phyloP scores from a whole-genome alignment of 1,284 basidiomycete genomes.

The Ustilago crameri region DNA sequence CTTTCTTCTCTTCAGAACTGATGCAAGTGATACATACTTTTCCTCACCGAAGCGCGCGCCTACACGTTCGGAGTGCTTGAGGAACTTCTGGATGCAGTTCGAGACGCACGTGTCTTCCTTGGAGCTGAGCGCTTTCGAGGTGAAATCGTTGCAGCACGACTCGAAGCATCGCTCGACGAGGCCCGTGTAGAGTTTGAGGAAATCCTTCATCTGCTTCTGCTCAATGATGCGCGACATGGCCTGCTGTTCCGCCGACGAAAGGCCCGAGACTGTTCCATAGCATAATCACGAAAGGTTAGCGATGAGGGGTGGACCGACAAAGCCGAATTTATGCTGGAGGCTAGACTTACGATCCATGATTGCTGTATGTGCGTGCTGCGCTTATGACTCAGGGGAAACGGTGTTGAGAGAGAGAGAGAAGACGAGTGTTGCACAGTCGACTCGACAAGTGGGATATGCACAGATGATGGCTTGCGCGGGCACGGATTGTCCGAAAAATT shows the following conservation, averaged over 20 bases:
- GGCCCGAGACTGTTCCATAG: slow-evolving; percentile 54
- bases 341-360: slow-evolving; percentile 54
- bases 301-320: neutral
- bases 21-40: slow-evolving; percentile 52
- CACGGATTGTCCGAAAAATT: neutral
- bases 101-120: slow-evolving; percentile 78
- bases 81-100: slow-evolving; percentile 87
- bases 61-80: slow-evolving; percentile 95
- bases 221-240: slow-evolving; percentile 66
- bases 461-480: neutral
- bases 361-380: slow-evolving; percentile 12
- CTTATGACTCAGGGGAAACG: neutral
- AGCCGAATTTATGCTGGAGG: neutral
- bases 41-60: slow-evolving; percentile 80
- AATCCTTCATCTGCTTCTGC: slow-evolving; percentile 90
- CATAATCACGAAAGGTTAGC: neutral
- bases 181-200: slow-evolving; percentile 93
- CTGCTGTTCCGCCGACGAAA: slow-evolving; percentile 63
- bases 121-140: slow-evolving; percentile 87
- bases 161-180: slow-evolving; percentile 96
- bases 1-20: neutral
- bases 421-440: neutral
- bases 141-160: slow-evolving; percentile 95
- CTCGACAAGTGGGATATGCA: neutral
- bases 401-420: neutral